Percentiles rank a stretch among this genome's conserved stretches.
phyloP scores from a whole-genome alignment of 257 asterid genomes.

The Nicotiana knightiana region DNA sequence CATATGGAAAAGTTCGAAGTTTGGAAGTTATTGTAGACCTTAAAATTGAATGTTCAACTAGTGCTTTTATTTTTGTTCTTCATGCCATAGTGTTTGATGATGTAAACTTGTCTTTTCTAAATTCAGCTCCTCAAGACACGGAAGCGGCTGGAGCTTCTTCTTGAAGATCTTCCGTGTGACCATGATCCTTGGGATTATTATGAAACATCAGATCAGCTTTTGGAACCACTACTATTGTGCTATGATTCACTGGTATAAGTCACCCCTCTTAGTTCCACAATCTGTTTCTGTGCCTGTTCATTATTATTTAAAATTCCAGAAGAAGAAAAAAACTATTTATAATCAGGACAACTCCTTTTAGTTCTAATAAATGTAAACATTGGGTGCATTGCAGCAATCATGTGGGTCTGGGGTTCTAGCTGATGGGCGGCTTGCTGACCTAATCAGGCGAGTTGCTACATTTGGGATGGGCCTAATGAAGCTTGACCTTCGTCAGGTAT shows the following conservation, averaged over 20 bases:
- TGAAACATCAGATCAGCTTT: constrained; percentile 83
- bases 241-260: constrained; percentile 70
- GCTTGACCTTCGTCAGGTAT: constrained; percentile 98
- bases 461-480: constrained; percentile 94
- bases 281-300: not conserved
- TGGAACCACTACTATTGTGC: constrained; percentile 83
- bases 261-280: constrained; percentile 5
- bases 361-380: not conserved
- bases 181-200: constrained; percentile 66
- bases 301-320: not conserved
- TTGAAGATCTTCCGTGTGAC: constrained; percentile 94
- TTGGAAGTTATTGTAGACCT: not conserved
- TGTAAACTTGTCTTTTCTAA: not conserved
- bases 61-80: not conserved
- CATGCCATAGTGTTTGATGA: constrained; percentile 7
- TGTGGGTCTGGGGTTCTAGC: constrained; percentile 88
- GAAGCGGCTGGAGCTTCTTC: constrained; percentile 81
- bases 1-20: not conserved
- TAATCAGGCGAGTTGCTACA: constrained; percentile 82
- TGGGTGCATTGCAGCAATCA: constrained; percentile 54
- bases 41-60: not conserved
- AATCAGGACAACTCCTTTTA: not conserved
- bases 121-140: constrained; percentile 78
- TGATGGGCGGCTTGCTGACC: constrained; percentile 89
- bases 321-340: not conserved